A percentile compares a stretch with the other conserved stretches of the same genome.
These are phyloP conservation scores for Annulohypoxylon nitens DNA, from an alignment of 495 filamentous ascomycete genomes.

Conservation along the genomic window DNA sequence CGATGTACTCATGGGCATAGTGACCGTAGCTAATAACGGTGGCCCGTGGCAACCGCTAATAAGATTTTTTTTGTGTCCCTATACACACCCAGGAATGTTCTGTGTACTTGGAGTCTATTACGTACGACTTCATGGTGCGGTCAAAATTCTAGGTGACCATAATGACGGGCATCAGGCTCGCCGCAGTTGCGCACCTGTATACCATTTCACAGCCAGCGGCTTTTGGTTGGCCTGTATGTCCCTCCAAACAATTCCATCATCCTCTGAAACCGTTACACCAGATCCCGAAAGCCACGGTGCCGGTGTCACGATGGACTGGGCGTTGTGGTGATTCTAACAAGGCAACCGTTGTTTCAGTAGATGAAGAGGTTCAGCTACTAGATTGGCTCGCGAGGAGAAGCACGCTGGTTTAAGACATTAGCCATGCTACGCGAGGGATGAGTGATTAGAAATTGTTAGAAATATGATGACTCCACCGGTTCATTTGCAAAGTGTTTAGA, in stretches of 20 bases:
- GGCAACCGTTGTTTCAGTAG: slow-evolving; percentile 35
- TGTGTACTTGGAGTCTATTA: not conserved
- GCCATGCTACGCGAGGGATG: slow-evolving; percentile 24
- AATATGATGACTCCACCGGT: slow-evolving; percentile 4
- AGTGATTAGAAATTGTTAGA: slow-evolving; percentile 2
- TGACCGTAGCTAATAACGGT: not conserved
- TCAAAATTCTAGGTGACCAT: slow-evolving; percentile 8
- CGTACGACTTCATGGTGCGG: not conserved
- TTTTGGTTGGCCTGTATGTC: slow-evolving; percentile 15
- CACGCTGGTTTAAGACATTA: slow-evolving; percentile 32
- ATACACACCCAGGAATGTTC: not conserved
- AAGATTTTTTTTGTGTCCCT: slow-evolving; percentile 3
- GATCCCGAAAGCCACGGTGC: slow-evolving; percentile 43
- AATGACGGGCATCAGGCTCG: slow-evolving; percentile 28
- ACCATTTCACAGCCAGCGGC: slow-evolving; percentile 18
- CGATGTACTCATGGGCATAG: not conserved
- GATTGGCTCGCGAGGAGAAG: slow-evolving; percentile 22
- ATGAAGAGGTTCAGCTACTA: slow-evolving; percentile 5
- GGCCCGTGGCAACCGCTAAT: not conserved
- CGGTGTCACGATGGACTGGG: slow-evolving; percentile 15
- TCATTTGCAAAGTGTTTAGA: slow-evolving; percentile 6
- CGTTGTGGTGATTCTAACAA: slow-evolving; percentile 9
- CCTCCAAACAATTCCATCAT: slow-evolving; percentile 26
- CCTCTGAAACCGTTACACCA: slow-evolving; percentile 42
- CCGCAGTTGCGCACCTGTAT: slow-evolving; percentile 23